These are phyloP conservation scores for Pichia sp. DNA, from an alignment of 1,139 yeast species.

Conservation along the genomic window DNA sequence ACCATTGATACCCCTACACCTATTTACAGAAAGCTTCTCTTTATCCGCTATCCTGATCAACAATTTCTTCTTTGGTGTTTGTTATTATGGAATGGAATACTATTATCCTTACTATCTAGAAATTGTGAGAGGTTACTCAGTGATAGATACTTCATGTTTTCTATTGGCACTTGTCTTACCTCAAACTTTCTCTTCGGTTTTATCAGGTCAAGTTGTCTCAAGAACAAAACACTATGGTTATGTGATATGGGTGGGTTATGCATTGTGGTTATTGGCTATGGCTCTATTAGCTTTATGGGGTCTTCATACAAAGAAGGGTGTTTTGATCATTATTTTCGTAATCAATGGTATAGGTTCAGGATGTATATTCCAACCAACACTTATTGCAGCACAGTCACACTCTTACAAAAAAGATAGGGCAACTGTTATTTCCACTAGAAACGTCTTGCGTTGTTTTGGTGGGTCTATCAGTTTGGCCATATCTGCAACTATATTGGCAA, in stretches of 20 bases:
- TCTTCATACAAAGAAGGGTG: neutral
- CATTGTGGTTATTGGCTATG: slow-evolving; percentile 40
- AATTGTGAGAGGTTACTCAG: slow-evolving; percentile 42
- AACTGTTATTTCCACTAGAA: slow-evolving; percentile 53
- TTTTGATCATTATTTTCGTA: slow-evolving; percentile 27
- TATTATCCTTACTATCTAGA: slow-evolving; percentile 52
- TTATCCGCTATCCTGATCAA: slow-evolving; percentile 42
- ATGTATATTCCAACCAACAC: slow-evolving; percentile 52
- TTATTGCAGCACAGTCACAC: slow-evolving; percentile 57
- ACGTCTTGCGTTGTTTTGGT: slow-evolving; percentile 52
- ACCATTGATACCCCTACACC: slow-evolving; percentile 53
- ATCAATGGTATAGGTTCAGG: slow-evolving; percentile 54
- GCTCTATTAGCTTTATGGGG: slow-evolving; percentile 31
- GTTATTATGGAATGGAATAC: slow-evolving; percentile 44
- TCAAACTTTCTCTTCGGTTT: slow-evolving; percentile 41
- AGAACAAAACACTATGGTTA: slow-evolving; percentile 43
- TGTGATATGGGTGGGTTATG: slow-evolving; percentile 43
- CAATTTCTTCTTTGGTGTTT: slow-evolving; percentile 51
- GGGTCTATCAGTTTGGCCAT: slow-evolving; percentile 56
- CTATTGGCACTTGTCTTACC: slow-evolving; percentile 43
- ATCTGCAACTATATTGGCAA: slow-evolving; percentile 43
- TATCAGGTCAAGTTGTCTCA: slow-evolving; percentile 45
- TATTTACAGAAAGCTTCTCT: slow-evolving; percentile 40
- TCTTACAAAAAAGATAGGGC: slow-evolving; percentile 51
- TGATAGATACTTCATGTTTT: slow-evolving; percentile 41